A percentile compares a stretch with the other conserved stretches of the same genome.
Conservation (phyloP, 1,284 basidiomycete species). For the Tylopilus sp. region DNA sequence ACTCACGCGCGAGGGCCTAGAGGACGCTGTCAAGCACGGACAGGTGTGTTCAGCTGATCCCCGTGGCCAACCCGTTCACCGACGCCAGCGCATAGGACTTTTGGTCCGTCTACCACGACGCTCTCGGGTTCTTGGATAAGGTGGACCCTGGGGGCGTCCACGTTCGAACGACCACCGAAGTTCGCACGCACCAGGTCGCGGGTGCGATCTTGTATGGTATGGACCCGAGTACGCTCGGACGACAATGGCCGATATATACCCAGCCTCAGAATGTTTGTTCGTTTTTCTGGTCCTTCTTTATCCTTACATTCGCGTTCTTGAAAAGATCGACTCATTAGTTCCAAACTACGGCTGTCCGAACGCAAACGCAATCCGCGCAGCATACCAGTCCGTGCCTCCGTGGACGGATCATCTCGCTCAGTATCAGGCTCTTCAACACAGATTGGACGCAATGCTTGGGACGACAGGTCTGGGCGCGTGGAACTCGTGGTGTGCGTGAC, state of each 20-base stretch:
- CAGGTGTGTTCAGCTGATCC: slow-evolving; percentile 29
- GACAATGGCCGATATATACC: slow-evolving; percentile 41
- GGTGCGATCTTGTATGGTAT: slow-evolving; percentile 50
- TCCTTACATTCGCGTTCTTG: slow-evolving; percentile 8
- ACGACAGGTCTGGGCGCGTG: slow-evolving; percentile 43
- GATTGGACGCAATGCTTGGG: slow-evolving; percentile 44
- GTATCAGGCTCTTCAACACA: slow-evolving; percentile 39
- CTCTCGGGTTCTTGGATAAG: slow-evolving; percentile 40
- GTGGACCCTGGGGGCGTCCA: slow-evolving; percentile 43
- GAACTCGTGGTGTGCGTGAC: slow-evolving; percentile 43
- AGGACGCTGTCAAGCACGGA: slow-evolving; percentile 48
- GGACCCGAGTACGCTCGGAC: slow-evolving; percentile 38
- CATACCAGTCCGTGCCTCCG: slow-evolving; percentile 44
- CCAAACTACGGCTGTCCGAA: slow-evolving; percentile 48
- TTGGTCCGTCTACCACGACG: slow-evolving; percentile 45
- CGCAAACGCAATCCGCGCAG: slow-evolving; percentile 42
- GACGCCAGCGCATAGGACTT: slow-evolving; percentile 40
- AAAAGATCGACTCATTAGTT: slow-evolving; percentile 46
- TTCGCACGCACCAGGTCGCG: slow-evolving; percentile 50
- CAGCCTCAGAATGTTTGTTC: slow-evolving; percentile 39
- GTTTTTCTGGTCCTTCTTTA: neutral
- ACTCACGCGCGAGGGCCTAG: slow-evolving; percentile 46
- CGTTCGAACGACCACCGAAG: slow-evolving; percentile 44
- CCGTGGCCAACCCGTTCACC: neutral
- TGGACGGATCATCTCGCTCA: slow-evolving; percentile 50